Conservation (phyloP, 768 basidiomycete species). For the Botryobasidium botryosum region DNA sequence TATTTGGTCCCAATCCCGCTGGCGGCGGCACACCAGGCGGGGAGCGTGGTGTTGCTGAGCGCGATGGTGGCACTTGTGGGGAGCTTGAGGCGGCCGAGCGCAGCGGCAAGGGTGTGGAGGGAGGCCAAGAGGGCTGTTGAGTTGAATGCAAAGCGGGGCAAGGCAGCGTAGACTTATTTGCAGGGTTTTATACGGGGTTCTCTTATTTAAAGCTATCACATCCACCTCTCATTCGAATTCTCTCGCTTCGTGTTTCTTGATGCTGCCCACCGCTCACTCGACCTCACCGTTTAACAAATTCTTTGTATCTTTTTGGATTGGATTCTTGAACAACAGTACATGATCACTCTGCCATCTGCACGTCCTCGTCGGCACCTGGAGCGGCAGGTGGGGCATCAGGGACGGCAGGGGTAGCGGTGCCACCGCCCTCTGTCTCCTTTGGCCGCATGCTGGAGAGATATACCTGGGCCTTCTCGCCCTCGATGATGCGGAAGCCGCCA, state of each 20-base stretch:
- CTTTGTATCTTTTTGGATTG: too few relatives aligned
- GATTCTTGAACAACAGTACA: too few relatives aligned
- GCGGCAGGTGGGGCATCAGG: conserved; percentile 19
- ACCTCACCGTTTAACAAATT: too few relatives aligned
- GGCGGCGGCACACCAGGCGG: conserved; percentile 90
- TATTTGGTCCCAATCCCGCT: conserved; percentile 87
- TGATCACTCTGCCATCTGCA: conserved; percentile 58
- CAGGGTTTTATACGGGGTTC: too few relatives aligned
- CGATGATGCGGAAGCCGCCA: conserved; percentile 72
- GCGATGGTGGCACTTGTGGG: conserved; percentile 63
- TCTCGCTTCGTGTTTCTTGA: too few relatives aligned
- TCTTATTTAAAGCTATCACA: too few relatives aligned
- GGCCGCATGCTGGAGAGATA: conserved; percentile 67
- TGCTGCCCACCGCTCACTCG: too few relatives aligned
- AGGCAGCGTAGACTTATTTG: too few relatives aligned
- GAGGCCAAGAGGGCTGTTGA: background rate
- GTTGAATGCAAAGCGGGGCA: too few relatives aligned
- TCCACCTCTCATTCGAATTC: too few relatives aligned
- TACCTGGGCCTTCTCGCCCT: conserved; percentile 56
- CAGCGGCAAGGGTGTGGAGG: conserved; percentile 33
- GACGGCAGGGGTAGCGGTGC: too few relatives aligned
- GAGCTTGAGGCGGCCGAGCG: conserved; percentile 50
- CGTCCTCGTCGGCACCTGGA: conserved; percentile 48
- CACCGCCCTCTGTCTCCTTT: too few relatives aligned
- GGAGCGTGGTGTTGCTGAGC: conserved; percentile 75